phyloP scores from a whole-genome alignment of 1,284 basidiomycete genomes.

The Tylopilus orsonianus region DNA sequence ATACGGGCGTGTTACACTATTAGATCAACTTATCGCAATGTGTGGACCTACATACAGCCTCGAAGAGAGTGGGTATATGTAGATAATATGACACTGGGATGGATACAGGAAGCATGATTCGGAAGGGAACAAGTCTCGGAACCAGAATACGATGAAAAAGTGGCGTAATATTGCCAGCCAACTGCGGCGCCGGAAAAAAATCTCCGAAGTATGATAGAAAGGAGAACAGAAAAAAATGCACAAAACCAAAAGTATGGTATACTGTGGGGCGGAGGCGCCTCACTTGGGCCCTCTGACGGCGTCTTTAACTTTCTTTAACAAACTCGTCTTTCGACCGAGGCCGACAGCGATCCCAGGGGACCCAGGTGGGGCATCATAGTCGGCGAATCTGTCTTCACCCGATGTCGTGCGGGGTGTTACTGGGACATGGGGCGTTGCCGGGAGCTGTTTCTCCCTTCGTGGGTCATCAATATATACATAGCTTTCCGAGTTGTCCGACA shows the following conservation, averaged over 20 bases:
- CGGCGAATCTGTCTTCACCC: slow-evolving; percentile 39
- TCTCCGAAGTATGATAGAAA: background rate
- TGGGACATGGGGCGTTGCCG: slow-evolving; percentile 45
- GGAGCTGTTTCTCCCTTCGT: slow-evolving; percentile 61
- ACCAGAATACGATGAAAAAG: slow-evolving; percentile 5
- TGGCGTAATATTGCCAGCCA: slow-evolving; percentile 9
- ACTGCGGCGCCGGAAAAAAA: slow-evolving; percentile 4
- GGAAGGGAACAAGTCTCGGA: slow-evolving; percentile 11
- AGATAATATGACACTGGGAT: slow-evolving; percentile 30
- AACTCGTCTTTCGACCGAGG: slow-evolving; percentile 70
- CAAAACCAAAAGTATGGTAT: slow-evolving; percentile 11
- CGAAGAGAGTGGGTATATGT: slow-evolving; percentile 32
- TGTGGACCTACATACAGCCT: slow-evolving; percentile 37
- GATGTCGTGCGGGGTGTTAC: slow-evolving; percentile 31
- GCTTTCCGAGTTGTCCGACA: slow-evolving; percentile 48
- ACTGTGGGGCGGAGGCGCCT: slow-evolving; percentile 10
- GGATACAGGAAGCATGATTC: slow-evolving; percentile 33
- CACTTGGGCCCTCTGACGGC: slow-evolving; percentile 61
- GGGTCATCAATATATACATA: slow-evolving; percentile 65
- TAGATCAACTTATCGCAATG: slow-evolving; percentile 30
- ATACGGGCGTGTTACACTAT: slow-evolving; percentile 29
- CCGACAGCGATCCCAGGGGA: slow-evolving; percentile 41
- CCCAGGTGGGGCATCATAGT: slow-evolving; percentile 48
- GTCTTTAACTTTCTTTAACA: slow-evolving; percentile 75
- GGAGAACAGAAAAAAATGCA: background rate